These are phyloP conservation scores for Leccinum sublutescens DNA, from an alignment of 768 basidiomycete genomes.

Conservation along the genomic window DNA sequence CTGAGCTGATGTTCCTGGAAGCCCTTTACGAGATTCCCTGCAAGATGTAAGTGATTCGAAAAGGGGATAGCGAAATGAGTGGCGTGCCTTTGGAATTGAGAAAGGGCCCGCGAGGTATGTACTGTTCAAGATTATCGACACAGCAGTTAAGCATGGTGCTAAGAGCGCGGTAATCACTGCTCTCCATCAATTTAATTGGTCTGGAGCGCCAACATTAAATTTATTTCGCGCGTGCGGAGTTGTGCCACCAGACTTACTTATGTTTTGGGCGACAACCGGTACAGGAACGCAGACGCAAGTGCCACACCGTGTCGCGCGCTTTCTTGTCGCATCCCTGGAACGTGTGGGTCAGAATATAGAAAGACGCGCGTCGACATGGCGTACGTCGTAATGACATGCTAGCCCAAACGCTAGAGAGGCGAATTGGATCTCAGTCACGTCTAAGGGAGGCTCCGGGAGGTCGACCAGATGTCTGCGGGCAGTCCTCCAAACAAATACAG, in stretches of 20 bases:
- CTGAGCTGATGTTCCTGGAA: slow-evolving; percentile 22
- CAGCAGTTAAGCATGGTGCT: slow-evolving; percentile 9
- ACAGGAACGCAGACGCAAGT: slow-evolving; percentile 34
- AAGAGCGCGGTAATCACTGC: slow-evolving; percentile 4
- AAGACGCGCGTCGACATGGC: background rate
- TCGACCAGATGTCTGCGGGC: slow-evolving; percentile 37
- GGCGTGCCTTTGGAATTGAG: slow-evolving; percentile 23
- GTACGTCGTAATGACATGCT: slow-evolving; percentile 40
- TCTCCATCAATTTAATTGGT: slow-evolving; percentile 19
- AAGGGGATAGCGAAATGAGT: background rate
- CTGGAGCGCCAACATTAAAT: slow-evolving; percentile 5
- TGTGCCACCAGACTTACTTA: slow-evolving; percentile 18
- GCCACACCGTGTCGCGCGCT: slow-evolving; percentile 31
- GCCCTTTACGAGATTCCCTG: slow-evolving; percentile 22
- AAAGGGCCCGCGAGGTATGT: slow-evolving; percentile 29
- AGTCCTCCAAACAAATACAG: slow-evolving; percentile 32
- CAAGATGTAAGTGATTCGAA: slow-evolving; percentile 5
- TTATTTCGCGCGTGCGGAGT: background rate
- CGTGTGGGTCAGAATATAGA: background rate
- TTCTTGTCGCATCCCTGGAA: slow-evolving; percentile 24
- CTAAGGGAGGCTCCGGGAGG: slow-evolving; percentile 46
- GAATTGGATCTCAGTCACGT: slow-evolving; percentile 49
- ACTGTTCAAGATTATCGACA: slow-evolving; percentile 17
- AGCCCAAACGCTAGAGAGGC: slow-evolving; percentile 48
- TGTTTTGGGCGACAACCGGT: slow-evolving; percentile 24